Percentiles rank a stretch among this genome's conserved stretches.
These are phyloP conservation scores for Ceratopteris richardii DNA, from an alignment of 75 land plant species.

Conservation along the genomic window DNA sequence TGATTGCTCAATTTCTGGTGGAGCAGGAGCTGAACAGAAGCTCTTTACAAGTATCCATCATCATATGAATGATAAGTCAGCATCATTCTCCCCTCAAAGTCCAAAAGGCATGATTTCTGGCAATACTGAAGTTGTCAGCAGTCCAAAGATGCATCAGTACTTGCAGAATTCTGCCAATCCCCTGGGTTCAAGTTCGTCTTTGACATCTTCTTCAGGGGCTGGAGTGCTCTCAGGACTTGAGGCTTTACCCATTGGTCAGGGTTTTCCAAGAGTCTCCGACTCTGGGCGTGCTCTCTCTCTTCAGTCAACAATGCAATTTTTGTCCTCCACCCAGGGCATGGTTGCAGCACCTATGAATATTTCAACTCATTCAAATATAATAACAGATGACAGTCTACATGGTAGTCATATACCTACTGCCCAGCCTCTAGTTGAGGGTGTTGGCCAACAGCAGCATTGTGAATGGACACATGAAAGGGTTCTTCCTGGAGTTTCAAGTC, in stretches of 20 bases:
- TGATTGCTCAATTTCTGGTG: background rate
- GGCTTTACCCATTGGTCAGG: conserved; percentile 27
- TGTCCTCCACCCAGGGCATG: conserved; percentile 24
- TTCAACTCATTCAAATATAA: background rate
- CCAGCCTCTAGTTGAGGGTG: background rate
- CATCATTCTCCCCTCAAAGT: conserved; percentile 14
- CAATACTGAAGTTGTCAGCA: conserved; percentile 1
- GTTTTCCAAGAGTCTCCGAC: conserved; percentile 49
- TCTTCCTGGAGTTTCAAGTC: background rate
- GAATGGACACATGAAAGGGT: conserved; percentile 3
- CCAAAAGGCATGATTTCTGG: conserved; percentile 14
- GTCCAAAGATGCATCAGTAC: conserved; percentile 16
- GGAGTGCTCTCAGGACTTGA: conserved; percentile 25
- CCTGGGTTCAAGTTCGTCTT: conserved; percentile 24
- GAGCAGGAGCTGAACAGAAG: conserved; percentile 14
- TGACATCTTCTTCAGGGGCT: conserved; percentile 27
- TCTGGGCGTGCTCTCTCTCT: conserved; percentile 99
- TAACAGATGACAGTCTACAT: background rate
- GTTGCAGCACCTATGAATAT: conserved; percentile 6
- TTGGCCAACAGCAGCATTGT: background rate
- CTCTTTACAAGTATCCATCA: conserved; percentile 9
- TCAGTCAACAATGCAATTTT: conserved; percentile 80
- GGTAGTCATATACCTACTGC: background rate
- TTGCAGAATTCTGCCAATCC: conserved; percentile 23
- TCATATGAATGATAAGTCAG: conserved; percentile 12